Evolutionary conservation across 108 stramenopile species (phyloP), one percentile per base, ranked within the genome.

Genomic region (Skeletonema grethae): DNA sequence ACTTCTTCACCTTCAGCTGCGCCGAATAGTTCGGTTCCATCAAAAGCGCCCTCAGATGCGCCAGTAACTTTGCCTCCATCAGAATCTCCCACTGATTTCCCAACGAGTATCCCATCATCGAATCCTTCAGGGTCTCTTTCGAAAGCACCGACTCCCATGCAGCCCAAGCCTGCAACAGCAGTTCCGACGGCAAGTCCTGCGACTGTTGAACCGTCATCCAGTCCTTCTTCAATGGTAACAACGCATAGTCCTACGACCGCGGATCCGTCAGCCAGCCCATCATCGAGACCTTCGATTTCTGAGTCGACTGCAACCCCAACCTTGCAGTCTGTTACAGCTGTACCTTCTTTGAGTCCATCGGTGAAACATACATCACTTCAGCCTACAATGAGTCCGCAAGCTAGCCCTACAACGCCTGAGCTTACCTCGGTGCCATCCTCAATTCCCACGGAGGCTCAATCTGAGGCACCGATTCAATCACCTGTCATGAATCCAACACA

Each of bases 241-340:
- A 28, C 13, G 57, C 18, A n/a, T 29, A 57, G 57, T n/a, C 25
- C 57, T 11, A 25, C 57, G 13, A 13, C 57, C 57, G 2, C 25
- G 25, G 24, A 25, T 10, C n/a, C 57, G 2, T 57, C 57, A 28
- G 57, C 10, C 57, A 25, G 28, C 24, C 57, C 24, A 57, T 57
- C 28, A 28, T 9, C 13, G 13, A 28, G 25, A 29, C 57, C 57
- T 18, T 29, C 57, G 7, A 57, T n/a, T 29, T 25, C 24, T 25
- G 28, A n/a, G 12, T n/a, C 57, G 11, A 11, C 57, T 25, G 57
- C 57, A 57, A 57, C 57, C n/a, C 57, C 57, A 57, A 57, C 25
- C 57, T 57, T 18, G 28, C n/a, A 39, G 38, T 11, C 38, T 10
- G 38, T 39, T 11, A 39, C 38, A 39, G 1, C 38, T 39, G 9